phyloP scores from a whole-genome alignment of 805 yeast genomes.

The Nakazawaea laoshanensis region DNA sequence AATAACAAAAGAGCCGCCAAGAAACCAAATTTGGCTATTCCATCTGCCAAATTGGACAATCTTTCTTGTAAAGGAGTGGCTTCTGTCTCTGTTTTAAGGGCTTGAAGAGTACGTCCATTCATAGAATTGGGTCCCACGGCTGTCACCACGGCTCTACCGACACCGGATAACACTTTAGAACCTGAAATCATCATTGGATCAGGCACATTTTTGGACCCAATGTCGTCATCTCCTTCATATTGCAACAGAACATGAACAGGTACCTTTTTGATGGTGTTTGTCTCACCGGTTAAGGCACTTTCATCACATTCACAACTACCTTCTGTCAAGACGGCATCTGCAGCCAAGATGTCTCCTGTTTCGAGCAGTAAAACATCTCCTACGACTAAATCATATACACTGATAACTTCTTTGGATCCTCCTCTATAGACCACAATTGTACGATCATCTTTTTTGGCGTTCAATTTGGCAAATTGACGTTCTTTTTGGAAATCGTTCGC shows the following conservation, averaged over 20 bases:
- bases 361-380: conserved; percentile 81
- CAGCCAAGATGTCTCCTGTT: conserved; percentile 93
- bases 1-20: conserved; percentile 79
- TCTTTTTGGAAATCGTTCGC: conserved; percentile 97
- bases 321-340: conserved; percentile 66
- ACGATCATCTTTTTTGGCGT: conserved; percentile 82
- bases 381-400: conserved; percentile 69
- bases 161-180: conserved; percentile 77
- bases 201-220: conserved; percentile 34
- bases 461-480: conserved; percentile 79
- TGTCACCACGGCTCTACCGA: conserved; percentile 79
- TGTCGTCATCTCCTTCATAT: conserved; percentile 17
- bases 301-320: conserved; percentile 89
- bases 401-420: conserved; percentile 57
- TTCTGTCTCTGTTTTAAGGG: conserved; percentile 69
- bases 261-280: conserved; percentile 66
- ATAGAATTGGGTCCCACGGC: conserved; percentile 87
- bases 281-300: conserved; percentile 89
- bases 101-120: conserved; percentile 85
- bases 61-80: conserved; percentile 85
- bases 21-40: conserved; percentile 91
- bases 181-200: conserved; percentile 92
- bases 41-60: conserved; percentile 76
- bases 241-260: conserved; percentile 32
- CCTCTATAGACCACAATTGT: conserved; percentile 67